Evolutionary conservation across 768 basidiomycete genomes (phyloP).

Genomic region (Trametes meyenii): DNA sequence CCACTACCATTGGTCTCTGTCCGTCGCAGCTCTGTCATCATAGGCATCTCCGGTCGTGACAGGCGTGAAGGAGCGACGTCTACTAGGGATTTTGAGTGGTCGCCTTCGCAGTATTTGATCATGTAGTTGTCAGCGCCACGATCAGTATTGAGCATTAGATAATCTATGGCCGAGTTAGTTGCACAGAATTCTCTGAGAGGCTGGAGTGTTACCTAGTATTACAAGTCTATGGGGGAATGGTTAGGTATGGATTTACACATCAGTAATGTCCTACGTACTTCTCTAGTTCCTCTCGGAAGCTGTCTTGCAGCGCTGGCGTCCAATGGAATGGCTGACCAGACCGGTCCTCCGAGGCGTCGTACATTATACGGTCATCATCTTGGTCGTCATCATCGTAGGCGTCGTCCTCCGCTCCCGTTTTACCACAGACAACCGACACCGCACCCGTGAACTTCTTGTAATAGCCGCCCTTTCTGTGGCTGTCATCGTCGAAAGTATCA

Average conservation of each 20-base stretch:
- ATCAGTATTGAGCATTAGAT: constrained; percentile 92
- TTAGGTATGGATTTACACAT: constrained; percentile 6
- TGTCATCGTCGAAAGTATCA: constrained; percentile 86
- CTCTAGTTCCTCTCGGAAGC: constrained; percentile 86
- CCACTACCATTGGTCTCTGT: constrained; percentile 37
- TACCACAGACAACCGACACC: constrained; percentile 82
- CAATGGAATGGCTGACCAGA: constrained; percentile 76
- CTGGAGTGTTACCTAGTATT: constrained; percentile 60
- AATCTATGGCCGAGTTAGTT: constrained; percentile 55
- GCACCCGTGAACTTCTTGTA: constrained; percentile 70
- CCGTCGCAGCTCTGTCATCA: constrained; percentile 69
- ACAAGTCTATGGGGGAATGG: constrained; percentile 59
- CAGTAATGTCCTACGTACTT: constrained; percentile 52
- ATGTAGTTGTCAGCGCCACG: constrained; percentile 89
- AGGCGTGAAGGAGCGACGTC: constrained; percentile 79
- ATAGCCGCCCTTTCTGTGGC: constrained; percentile 69
- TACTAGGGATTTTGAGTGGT: constrained; percentile 75
- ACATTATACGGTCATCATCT: constrained; percentile 72
- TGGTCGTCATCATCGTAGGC: constrained; percentile 69
- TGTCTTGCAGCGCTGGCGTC: constrained; percentile 75
- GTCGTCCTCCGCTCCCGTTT: constrained; percentile 75
- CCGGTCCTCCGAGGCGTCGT: constrained; percentile 62
- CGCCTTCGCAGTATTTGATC: constrained; percentile 88
- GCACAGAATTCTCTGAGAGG: neutral
- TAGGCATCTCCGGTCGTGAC: constrained; percentile 66